These are phyloP conservation scores for Cystobasidium sp. DNA, from an alignment of 1,284 basidiomycete genomes.

Conservation along the genomic window DNA sequence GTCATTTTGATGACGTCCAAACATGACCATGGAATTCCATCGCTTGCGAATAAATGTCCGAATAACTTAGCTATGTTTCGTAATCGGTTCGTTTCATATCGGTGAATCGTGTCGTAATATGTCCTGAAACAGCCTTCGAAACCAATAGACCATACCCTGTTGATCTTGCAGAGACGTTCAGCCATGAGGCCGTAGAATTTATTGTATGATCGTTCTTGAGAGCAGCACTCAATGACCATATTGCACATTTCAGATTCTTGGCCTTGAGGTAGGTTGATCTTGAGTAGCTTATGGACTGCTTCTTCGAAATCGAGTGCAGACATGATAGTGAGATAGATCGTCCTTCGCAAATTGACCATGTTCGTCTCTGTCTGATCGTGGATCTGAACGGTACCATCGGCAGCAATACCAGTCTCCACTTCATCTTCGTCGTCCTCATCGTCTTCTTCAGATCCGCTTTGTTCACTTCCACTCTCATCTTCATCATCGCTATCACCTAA, in stretches of 20 bases:
- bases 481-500: constrained; percentile 68
- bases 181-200: constrained; percentile 95
- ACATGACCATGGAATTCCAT: constrained; percentile 86
- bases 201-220: constrained; percentile 95
- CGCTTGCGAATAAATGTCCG: constrained; percentile 82
- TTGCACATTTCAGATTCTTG: constrained; percentile 96
- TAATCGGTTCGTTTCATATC: constrained; percentile 96
- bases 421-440: constrained; percentile 67
- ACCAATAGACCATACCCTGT: constrained; percentile 87
- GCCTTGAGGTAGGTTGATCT: constrained; percentile 87
- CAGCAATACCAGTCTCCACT: constrained; percentile 49
- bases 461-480: constrained; percentile 62
- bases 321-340: constrained; percentile 98
- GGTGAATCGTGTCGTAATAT: constrained; percentile 96
- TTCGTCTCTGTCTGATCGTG: constrained; percentile 95
- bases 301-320: constrained; percentile 86
- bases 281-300: constrained; percentile 96
- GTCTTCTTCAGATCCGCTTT: constrained; percentile 67
- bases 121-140: constrained; percentile 85
- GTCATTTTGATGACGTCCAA: constrained; percentile 88
- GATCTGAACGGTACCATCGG: constrained; percentile 78
- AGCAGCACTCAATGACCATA: constrained; percentile 99
- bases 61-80: constrained; percentile 98
- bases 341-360: constrained; percentile 88
- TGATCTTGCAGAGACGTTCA: constrained; percentile 94